phyloP scores from a whole-genome alignment of 2,329 filamentous ascomycete genomes.

The Exophiala oligosperma region DNA sequence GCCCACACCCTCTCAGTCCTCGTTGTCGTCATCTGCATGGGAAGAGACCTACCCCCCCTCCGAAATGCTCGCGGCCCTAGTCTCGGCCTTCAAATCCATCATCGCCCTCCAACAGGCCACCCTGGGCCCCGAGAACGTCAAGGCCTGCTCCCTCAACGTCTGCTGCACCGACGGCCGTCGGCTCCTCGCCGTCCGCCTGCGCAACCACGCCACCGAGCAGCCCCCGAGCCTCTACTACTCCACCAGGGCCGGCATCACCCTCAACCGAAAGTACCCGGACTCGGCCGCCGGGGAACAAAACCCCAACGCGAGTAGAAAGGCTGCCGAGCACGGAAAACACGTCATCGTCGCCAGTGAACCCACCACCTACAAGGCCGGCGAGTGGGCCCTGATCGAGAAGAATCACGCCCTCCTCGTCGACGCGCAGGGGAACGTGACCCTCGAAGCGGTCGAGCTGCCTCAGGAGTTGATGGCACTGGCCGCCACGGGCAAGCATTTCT shows the following conservation, averaged over 20 bases:
- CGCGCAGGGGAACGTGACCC: constrained; percentile 33
- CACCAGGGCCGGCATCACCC: constrained; percentile 50
- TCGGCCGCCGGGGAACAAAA: constrained; percentile 43
- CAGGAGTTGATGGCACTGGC: constrained; percentile 14
- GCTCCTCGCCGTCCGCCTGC: constrained; percentile 53
- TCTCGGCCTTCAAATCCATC: constrained; percentile 44
- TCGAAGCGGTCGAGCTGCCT: constrained; percentile 15
- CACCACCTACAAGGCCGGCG: constrained; percentile 52
- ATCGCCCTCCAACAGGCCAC: constrained; percentile 45
- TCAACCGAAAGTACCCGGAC: constrained; percentile 55
- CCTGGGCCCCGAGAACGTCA: constrained; percentile 39
- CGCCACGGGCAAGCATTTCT: constrained; percentile 19
- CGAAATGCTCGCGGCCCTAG: constrained; percentile 48
- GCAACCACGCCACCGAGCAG: constrained; percentile 53
- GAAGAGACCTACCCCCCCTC: constrained; percentile 42
- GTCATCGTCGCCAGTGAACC: constrained; percentile 53
- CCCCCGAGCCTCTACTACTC: constrained; percentile 55
- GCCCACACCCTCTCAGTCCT: background rate
- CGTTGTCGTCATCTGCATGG: constrained; percentile 34
- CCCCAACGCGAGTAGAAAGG: constrained; percentile 37
- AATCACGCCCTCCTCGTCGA: constrained; percentile 49
- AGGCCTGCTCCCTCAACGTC: constrained; percentile 54
- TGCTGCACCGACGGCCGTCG: constrained; percentile 52
- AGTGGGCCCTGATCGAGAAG: constrained; percentile 51
- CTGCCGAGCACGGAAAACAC: constrained; percentile 50